Evolutionary conservation across 495 filamentous ascomycete species (phyloP), one percentile per base, ranked within the genome.

Genomic region (Lepraria neglecta): DNA sequence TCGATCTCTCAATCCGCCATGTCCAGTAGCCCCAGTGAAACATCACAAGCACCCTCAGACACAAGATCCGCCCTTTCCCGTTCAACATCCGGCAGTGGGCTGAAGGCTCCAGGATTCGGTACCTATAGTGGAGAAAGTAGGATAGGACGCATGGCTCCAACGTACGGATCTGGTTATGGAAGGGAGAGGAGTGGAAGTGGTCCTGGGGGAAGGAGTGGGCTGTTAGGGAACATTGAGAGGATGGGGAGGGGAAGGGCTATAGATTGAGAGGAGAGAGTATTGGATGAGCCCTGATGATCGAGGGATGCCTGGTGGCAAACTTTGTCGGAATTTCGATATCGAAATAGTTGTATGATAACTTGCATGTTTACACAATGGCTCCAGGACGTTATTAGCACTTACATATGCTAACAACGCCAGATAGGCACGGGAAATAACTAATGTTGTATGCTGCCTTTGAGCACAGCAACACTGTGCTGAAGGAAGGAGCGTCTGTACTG

Each of bases 201-300:
- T 3, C 38, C 40, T 11, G 53, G 54, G 62, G 61, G 72, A 35
- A 78, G 75, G 66, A 75, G 75, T 58, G 67, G 73, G 58, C 71
- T 77, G 53, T 72, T 77, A 72, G 74, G 71, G 17, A 76, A 71
- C 62, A 79, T 79, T 66, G 76, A 78, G 63, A 64, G 74, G 58
- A 79, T 79, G 76, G 76, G 76, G 0, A 68, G 73, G 46, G 68
- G 68, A 6, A 17, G 64, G 57, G 61, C 48, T 5, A 42, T 44
- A 24, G 63, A 64, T 14, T 64, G 48, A 64, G 33, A 10, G 35
- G 51, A 35, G 1, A 35, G 33, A 35, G 33, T 35, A 4, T 35
- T 35, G 33, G 6, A 35, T 35, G 3, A 35, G 33, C 6, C 10
- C 33, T 11, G 10, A 35, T 35, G 33, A 35, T 35, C 33, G 10